Percentiles rank a stretch among this genome's conserved stretches.
These are phyloP conservation scores for Yamadazyma mexicana DNA, from an alignment of 1,139 yeast species.

Conservation along the genomic window DNA sequence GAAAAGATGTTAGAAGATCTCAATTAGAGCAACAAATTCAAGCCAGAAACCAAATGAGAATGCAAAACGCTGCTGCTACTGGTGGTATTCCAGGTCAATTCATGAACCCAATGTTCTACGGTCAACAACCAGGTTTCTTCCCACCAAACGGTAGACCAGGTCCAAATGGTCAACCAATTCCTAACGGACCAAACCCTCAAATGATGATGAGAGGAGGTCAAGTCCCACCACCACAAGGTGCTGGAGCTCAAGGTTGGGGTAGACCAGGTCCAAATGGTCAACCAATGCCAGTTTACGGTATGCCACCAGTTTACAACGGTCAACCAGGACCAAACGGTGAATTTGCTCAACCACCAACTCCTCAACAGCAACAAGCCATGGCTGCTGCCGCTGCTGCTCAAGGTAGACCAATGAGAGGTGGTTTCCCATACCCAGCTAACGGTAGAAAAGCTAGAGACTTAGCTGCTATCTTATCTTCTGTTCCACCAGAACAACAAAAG, in stretches of 20 bases:
- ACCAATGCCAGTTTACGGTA: constrained; percentile 77
- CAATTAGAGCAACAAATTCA: constrained; percentile 97
- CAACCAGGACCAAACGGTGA: constrained; percentile 33
- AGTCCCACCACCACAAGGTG: constrained; percentile 68
- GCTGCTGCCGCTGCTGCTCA: constrained; percentile 5
- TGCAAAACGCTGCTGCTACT: constrained; percentile 89
- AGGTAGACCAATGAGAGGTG: constrained; percentile 18
- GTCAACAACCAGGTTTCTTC: constrained; percentile 81
- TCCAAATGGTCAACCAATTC: constrained; percentile 23
- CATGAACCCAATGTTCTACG: constrained; percentile 93
- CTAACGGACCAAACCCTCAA: constrained; percentile 69
- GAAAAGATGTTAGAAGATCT: constrained; percentile 96
- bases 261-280: constrained; percentile 76
- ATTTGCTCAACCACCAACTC: constrained; percentile 22
- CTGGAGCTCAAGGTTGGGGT: constrained; percentile 45
- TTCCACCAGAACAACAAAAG: constrained; percentile 89
- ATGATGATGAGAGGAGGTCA: constrained; percentile 80
- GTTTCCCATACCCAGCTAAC: constrained; percentile 44
- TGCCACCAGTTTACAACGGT: constrained; percentile 68
- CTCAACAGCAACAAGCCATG: constrained; percentile 7
- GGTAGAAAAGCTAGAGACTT: constrained; percentile 44
- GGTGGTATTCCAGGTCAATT: constrained; percentile 95
- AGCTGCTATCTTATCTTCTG: constrained; percentile 60
- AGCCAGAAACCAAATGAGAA: constrained; percentile 97
- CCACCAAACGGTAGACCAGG: constrained; percentile 78